Conservation (phyloP, 169 alveolate species). For the Eimeria tenella region DNA sequence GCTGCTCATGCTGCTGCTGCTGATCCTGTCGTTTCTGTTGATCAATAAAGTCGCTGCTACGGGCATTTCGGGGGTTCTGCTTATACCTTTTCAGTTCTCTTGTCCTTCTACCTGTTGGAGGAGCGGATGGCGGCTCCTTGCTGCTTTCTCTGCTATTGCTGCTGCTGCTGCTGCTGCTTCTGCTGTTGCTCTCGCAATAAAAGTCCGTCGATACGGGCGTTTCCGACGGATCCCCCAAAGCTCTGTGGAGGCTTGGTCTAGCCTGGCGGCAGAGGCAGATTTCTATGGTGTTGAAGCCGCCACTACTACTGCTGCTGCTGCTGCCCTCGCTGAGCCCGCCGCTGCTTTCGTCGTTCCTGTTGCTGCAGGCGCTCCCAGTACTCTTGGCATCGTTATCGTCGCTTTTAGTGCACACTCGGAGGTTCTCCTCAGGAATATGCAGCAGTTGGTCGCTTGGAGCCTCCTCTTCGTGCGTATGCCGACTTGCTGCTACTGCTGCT, state of each 20-base stretch:
- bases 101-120: not conserved
- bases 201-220: not conserved
- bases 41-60: constrained; percentile 7
- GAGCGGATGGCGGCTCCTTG: not conserved
- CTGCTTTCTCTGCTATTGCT: not conserved
- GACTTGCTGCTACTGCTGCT: not conserved
- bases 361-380: not conserved
- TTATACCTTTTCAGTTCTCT: not conserved
- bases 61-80: not conserved
- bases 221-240: not conserved
- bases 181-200: constrained; percentile 17
- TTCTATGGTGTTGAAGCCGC: not conserved
- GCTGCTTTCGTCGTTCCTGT: constrained; percentile 7
- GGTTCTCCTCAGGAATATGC: not conserved
- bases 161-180: constrained; percentile 63
- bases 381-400: no score
- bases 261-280: not conserved
- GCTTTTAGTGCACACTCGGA: not conserved
- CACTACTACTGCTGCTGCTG: constrained; percentile 51
- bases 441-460: constrained; percentile 6
- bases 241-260: not conserved
- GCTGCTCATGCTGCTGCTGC: constrained; percentile 48
- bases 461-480: not conserved
- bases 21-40: not conserved
- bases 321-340: constrained; percentile 4